A percentile compares a stretch with the other conserved stretches of the same genome.
These are phyloP conservation scores for Metschnikowia lachancei DNA, from an alignment of 805 yeast species.

Conservation along the genomic window DNA sequence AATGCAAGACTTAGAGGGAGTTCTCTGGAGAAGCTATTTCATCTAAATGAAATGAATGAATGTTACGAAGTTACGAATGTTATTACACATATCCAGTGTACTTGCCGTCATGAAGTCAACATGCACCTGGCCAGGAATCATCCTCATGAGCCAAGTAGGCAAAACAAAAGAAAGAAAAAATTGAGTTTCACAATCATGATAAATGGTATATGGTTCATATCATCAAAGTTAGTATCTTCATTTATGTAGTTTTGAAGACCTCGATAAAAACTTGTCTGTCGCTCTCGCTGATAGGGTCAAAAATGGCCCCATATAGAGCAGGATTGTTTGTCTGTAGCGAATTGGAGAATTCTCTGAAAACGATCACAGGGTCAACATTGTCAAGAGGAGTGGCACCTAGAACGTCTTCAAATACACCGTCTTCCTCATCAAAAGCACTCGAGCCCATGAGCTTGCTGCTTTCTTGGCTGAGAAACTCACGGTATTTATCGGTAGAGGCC, in stretches of 20 bases:
- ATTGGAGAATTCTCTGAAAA: constrained; percentile 17
- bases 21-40: constrained; percentile 87
- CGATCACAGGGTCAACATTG: constrained; percentile 14
- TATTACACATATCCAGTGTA: too few species aligned
- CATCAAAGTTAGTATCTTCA: neutral
- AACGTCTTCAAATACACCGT: constrained; percentile 24
- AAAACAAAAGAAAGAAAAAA: too few species aligned
- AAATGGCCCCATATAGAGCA: constrained; percentile 15
- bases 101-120: too few species aligned
- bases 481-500: constrained; percentile 41
- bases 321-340: constrained; percentile 16
- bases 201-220: neutral
- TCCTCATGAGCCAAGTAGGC: too few species aligned
- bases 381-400: constrained; percentile 24
- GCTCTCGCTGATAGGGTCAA: constrained; percentile 14
- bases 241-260: constrained; percentile 3
- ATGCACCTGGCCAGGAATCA: too few species aligned
- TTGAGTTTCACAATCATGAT: too few species aligned
- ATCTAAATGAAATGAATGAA: constrained; percentile 41
- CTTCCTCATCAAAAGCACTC: constrained; percentile 21
- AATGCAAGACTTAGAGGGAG: constrained; percentile 90
- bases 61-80: neutral
- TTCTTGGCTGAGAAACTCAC: constrained; percentile 48
- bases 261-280: constrained; percentile 17
- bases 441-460: constrained; percentile 36